Conservation (phyloP, 2,329 filamentous ascomycete species). For the Diaporthe sp. region DNA sequence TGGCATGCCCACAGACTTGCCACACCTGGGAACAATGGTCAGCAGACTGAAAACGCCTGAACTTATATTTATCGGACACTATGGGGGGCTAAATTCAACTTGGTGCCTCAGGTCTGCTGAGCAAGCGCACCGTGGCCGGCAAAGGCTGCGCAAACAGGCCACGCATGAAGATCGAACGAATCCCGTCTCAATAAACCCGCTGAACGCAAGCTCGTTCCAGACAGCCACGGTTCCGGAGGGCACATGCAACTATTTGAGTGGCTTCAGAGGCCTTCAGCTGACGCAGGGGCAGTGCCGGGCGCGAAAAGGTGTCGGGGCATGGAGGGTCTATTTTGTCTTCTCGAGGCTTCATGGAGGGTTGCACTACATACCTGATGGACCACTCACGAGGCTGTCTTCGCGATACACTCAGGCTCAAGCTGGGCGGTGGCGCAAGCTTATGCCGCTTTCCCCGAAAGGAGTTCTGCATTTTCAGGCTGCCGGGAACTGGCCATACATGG, state of each 20-base stretch:
- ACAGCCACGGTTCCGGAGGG: neutral
- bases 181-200: neutral
- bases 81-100: neutral
- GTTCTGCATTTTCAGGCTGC: neutral
- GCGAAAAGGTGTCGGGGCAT: neutral
- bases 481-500: neutral
- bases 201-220: neutral
- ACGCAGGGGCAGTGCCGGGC: neutral
- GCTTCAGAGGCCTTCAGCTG: neutral
- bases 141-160: neutral
- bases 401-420: neutral
- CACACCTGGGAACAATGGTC: neutral
- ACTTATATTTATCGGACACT: neutral
- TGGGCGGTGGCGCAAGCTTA: neutral
- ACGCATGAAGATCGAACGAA: neutral
- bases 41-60: neutral
- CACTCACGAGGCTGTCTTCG: neutral
- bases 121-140: neutral
- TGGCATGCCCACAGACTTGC: neutral
- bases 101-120: neutral
- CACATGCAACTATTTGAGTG: neutral
- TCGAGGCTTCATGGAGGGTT: neutral
- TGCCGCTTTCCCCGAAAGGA: neutral
- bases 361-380: neutral
- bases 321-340: neutral